Evolutionary conservation across 495 filamentous ascomycete species (phyloP).

Genomic region (Penicillium longicatenatum): DNA sequence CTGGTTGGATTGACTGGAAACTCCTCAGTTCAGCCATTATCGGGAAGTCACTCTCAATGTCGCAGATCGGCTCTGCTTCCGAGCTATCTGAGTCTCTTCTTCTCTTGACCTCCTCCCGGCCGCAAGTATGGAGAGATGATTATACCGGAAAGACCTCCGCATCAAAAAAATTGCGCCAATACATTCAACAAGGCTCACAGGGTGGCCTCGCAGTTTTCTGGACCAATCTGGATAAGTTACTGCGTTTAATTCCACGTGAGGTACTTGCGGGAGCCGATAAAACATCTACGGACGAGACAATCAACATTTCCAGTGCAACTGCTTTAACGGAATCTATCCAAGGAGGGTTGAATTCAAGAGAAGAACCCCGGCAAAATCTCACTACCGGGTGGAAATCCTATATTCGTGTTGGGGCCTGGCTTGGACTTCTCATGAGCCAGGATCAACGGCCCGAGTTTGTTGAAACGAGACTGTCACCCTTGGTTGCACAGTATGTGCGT

Average conservation of each 20-base stretch:
- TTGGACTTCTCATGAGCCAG: slow-evolving; percentile 47
- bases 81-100: slow-evolving; percentile 67
- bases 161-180: slow-evolving; percentile 62
- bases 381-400: slow-evolving; percentile 73
- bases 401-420: slow-evolving; percentile 54
- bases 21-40: slow-evolving; percentile 70
- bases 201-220: slow-evolving; percentile 69
- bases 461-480: slow-evolving; percentile 51
- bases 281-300: slow-evolving; percentile 31
- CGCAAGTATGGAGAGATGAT: slow-evolving; percentile 73
- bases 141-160: slow-evolving; percentile 68
- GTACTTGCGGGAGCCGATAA: slow-evolving; percentile 54
- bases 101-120: slow-evolving; percentile 59
- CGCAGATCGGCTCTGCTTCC: slow-evolving; percentile 71
- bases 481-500: slow-evolving; percentile 60
- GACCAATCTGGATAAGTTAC: slow-evolving; percentile 60
- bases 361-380: slow-evolving; percentile 70
- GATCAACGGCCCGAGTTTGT: slow-evolving; percentile 52
- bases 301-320: slow-evolving; percentile 29
- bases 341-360: slow-evolving; percentile 67
- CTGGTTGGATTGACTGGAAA: slow-evolving; percentile 58
- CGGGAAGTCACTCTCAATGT: slow-evolving; percentile 63
- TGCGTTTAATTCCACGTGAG: slow-evolving; percentile 58
- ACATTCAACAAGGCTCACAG: slow-evolving; percentile 84
- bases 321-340: slow-evolving; percentile 63